A percentile compares a stretch with the other conserved stretches of the same genome.
phyloP scores from a whole-genome alignment of 1,284 basidiomycete species.

The Ustilago sp. region DNA sequence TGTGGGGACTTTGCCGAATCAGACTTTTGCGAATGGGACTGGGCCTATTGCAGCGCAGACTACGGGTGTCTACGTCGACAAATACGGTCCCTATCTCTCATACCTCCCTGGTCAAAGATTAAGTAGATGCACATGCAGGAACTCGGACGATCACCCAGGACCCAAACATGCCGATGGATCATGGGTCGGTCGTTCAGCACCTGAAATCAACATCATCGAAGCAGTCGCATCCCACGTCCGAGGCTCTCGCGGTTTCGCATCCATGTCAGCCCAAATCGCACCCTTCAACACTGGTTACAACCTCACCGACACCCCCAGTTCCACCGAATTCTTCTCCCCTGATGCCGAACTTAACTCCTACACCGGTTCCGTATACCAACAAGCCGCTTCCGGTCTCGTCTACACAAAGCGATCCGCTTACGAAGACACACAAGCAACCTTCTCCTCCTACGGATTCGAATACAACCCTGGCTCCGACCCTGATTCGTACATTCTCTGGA shows the following conservation, averaged over 20 bases:
- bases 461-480: constrained; percentile 65
- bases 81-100: constrained; percentile 58
- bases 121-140: constrained; percentile 61
- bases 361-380: constrained; percentile 64
- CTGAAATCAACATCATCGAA: constrained; percentile 87
- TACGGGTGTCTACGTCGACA: constrained; percentile 54
- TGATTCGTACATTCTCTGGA: constrained; percentile 59
- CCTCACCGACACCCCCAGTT: constrained; percentile 67
- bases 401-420: constrained; percentile 58
- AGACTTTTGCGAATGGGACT: constrained; percentile 60
- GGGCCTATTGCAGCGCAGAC: constrained; percentile 63
- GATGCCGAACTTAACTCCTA: constrained; percentile 57
- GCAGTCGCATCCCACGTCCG: constrained; percentile 71
- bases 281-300: constrained; percentile 69
- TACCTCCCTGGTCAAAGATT: constrained; percentile 65
- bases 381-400: constrained; percentile 64
- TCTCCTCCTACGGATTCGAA: constrained; percentile 75
- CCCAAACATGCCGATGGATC: constrained; percentile 57
- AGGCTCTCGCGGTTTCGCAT: constrained; percentile 51
- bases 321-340: constrained; percentile 34
- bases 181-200: constrained; percentile 75
- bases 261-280: constrained; percentile 63
- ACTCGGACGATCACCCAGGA: constrained; percentile 64
- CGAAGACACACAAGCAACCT: constrained; percentile 41
- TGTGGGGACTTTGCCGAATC: constrained; percentile 64